Evolutionary conservation across 2,329 filamentous ascomycete genomes (phyloP), one percentile per base, ranked within the genome.

Genomic region (Beauveria bassiana): DNA sequence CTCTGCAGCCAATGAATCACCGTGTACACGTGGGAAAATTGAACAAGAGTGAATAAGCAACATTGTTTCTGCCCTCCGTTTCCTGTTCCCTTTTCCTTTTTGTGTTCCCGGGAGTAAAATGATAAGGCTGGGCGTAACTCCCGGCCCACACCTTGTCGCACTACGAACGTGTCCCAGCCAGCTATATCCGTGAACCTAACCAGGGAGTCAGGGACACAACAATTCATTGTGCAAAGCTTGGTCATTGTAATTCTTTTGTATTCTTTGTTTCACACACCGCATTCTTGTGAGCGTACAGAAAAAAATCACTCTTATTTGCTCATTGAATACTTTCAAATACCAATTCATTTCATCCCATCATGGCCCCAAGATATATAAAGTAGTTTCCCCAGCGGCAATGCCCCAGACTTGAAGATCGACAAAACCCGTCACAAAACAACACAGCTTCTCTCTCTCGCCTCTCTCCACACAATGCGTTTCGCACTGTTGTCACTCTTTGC

Each of bases 131-230:
- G 20, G 7, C 46, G 38, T 14, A 28, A 59, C 46, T 10, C 3
- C 7, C 43, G 46, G 46, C 46, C 56, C 56, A 59, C 56, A 16
- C 22, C 22, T 14, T 60, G 58, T 60, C 42, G 28, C 58, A 60
- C 18, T 8, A 46, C 28, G 9, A 42, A 31, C 26, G 40, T 20
- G 40, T 60, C 46, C 49, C 10, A 38, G 20, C 58, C 58, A 60
- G 24, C 50, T 45, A 59, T 43, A 52, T 59, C 57, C 57, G 47
- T 18, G 18, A 26, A 3, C 10, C 28, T 42, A 14, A 22, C 20
- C 20, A 22, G 20, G 20, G 20, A 22, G 20, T 31, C 50, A 38
- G 50, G 50, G 20, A 53, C 24, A 22, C 9, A 22, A 45, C 16
- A 50, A 22, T 16, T 46, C 4, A 18, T 46, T 18, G 7, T 50